These are phyloP conservation scores for Pyronema domesticum DNA, from an alignment of 495 filamentous ascomycete species.

Conservation along the genomic window DNA sequence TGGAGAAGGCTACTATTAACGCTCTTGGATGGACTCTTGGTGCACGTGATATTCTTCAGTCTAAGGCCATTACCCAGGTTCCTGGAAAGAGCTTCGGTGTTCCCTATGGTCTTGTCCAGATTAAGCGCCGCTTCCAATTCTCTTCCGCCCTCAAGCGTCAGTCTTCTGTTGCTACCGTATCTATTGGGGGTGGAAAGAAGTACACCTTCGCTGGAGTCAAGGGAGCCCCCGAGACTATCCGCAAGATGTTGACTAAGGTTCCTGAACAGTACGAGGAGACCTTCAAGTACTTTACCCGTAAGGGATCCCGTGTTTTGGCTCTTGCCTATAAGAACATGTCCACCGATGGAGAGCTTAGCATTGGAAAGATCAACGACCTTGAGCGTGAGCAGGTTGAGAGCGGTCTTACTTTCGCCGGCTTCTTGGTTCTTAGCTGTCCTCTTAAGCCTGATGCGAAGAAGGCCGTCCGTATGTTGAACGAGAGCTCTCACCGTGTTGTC, in stretches of 20 bases:
- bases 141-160: conserved; percentile 92
- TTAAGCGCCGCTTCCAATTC: conserved; percentile 95
- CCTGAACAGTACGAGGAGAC: conserved; percentile 93
- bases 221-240: conserved; percentile 91
- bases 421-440: conserved; percentile 86
- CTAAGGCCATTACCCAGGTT: conserved; percentile 36
- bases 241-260: conserved; percentile 67
- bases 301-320: conserved; percentile 81
- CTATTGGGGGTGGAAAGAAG: conserved; percentile 53
- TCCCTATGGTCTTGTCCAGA: conserved; percentile 50
- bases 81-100: conserved; percentile 26
- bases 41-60: conserved; percentile 61
- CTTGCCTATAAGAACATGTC: conserved; percentile 86
- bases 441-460: conserved; percentile 93
- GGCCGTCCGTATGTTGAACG: conserved; percentile 90
- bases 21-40: conserved; percentile 85
- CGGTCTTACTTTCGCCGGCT: conserved; percentile 74
- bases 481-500: conserved; percentile 92
- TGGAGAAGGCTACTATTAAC: conserved; percentile 88
- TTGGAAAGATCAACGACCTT: conserved; percentile 73
- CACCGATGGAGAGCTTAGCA: conserved; percentile 58
- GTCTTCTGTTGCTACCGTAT: conserved; percentile 76
- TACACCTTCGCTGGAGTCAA: conserved; percentile 86
- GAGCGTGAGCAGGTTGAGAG: conserved; percentile 83
- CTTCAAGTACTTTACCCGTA: conserved; percentile 91